A percentile compares a stretch with the other conserved stretches of the same genome.
Evolutionary conservation across 371 early-diverging fungal genomes (phyloP).

Genomic region (Syncephalis fuscata): DNA sequence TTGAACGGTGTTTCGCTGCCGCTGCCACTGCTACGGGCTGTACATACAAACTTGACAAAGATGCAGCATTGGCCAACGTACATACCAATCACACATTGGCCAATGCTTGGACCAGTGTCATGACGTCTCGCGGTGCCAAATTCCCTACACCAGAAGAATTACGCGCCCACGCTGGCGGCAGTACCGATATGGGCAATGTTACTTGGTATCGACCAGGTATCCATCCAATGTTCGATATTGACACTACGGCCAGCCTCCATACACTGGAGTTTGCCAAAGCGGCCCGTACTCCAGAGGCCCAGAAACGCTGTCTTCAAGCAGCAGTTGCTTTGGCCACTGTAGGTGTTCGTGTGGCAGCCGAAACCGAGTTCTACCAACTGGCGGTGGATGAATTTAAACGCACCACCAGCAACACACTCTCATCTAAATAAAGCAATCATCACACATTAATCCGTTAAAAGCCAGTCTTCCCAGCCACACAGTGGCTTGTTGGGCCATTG

Average conservation of each 20-base stretch:
- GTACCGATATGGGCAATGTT: slow-evolving; percentile 44
- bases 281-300: slow-evolving; percentile 20
- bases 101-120: slow-evolving; percentile 18
- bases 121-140: slow-evolving; percentile 12
- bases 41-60: slow-evolving; percentile 14
- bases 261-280: slow-evolving; percentile 24
- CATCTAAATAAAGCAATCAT: too few relatives aligned
- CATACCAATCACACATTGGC: slow-evolving; percentile 23
- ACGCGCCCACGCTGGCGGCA: slow-evolving; percentile 13
- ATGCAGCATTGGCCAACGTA: slow-evolving; percentile 28
- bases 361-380: too few relatives aligned
- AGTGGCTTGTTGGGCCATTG: too few relatives aligned
- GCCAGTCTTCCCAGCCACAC: too few relatives aligned
- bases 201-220: slow-evolving; percentile 29
- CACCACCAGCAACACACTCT: too few relatives aligned
- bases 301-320: slow-evolving; percentile 3
- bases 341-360: too few relatives aligned
- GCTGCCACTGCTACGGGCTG: slow-evolving; percentile 34
- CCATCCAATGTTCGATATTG: slow-evolving; percentile 32
- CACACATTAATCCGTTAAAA: too few relatives aligned
- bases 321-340: too few relatives aligned
- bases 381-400: too few relatives aligned
- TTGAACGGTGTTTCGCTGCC: slow-evolving; percentile 21
- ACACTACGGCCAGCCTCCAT: slow-evolving; percentile 18
- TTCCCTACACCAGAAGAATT: slow-evolving; percentile 11